Base-by-base conservation (phyloP, 1,284 basidiomycete species). In the Cronartium quercuum region DNA sequence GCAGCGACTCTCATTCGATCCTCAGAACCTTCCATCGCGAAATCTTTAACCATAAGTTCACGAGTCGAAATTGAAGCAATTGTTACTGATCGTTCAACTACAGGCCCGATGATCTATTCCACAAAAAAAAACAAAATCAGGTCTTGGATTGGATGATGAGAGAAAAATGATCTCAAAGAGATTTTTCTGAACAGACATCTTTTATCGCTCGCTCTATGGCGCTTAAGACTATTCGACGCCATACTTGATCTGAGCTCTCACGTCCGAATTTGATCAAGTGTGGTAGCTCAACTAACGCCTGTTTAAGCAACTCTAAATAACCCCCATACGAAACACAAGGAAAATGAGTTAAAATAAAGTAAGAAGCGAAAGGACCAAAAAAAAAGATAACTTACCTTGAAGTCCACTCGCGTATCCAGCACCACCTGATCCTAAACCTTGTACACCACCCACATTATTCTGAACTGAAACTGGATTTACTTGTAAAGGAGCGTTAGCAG, bases 51-150 rank as follows among this genome's bases (percentile, higher is more conserved):
- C 38, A 97, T 92, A 9, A 99, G 86, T 82, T 99, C 96, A 55
- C 94, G 87, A 18, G 95, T 96, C 24, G 96, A 98, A 78, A 98
- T 97, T 40, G 94, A 92, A 7, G 96, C 96, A 78, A 99, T 98
- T 1, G 96, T 98, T 58, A 98, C 96, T n/a, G 94, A 97, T 76
- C 96, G 88, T 82, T 99, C 96, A 21, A 98, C 95, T 64, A 98
- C 95, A 3, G 96, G 96, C 18, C 94, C 85, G 78, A 98, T 95
- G 78, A 98, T 98, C 88, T 71, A 47, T 47, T n/a, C 42, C 10
- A 47, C 42, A 12, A 47, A 47, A n/a, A 47, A 47, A 13, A 12
- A 12, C 1, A n/a, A 47, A 1, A 47, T 12, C n/a, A 12, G n/a
- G 42, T 47, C 10, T 47, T 47, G 42, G 42, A 6, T 62, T 2